A percentile compares a stretch with the other conserved stretches of the same genome.
phyloP scores from a whole-genome alignment of 345 rosid genomes.

The Odontarrhena argentea region DNA sequence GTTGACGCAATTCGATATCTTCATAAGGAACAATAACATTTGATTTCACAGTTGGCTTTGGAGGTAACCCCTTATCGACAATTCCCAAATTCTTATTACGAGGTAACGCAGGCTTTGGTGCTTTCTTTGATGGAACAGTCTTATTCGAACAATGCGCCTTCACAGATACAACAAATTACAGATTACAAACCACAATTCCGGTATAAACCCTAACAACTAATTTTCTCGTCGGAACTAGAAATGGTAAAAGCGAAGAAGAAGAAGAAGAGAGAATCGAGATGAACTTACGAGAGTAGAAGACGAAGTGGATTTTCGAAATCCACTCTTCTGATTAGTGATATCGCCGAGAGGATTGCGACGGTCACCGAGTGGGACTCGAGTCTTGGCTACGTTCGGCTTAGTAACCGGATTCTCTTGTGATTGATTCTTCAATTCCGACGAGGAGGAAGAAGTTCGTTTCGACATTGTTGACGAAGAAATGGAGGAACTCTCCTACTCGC shows the following conservation, averaged over 20 bases:
- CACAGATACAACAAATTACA: conserved; percentile 5
- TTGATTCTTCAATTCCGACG: conserved; percentile 48
- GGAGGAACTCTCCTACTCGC: conserved; percentile 42
- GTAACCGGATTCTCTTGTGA: conserved; percentile 44
- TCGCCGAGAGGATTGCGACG: conserved; percentile 36
- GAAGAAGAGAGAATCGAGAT: background rate
- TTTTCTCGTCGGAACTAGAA: conserved; percentile 20
- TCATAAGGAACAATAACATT: conserved; percentile 34
- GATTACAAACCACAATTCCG: background rate
- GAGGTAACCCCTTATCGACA: conserved; percentile 15
- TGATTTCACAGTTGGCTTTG: conserved; percentile 39
- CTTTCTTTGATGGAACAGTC: conserved; percentile 26
- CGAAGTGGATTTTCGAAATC: conserved; percentile 45
- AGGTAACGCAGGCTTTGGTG: conserved; percentile 28
- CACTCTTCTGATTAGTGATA: conserved; percentile 63
- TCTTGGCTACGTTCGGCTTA: conserved; percentile 54
- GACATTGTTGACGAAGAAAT: conserved; percentile 56
- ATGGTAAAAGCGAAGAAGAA: background rate
- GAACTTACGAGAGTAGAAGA: conserved; percentile 62
- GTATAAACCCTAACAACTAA: conserved; percentile 17
- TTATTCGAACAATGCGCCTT: conserved; percentile 36
- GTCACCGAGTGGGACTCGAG: conserved; percentile 70
- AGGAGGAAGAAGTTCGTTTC: conserved; percentile 48
- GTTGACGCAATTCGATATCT: conserved; percentile 17
- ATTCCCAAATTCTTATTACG: conserved; percentile 30